phyloP scores from a whole-genome alignment of 345 rosid species.

The Pistacia integerrima region DNA sequence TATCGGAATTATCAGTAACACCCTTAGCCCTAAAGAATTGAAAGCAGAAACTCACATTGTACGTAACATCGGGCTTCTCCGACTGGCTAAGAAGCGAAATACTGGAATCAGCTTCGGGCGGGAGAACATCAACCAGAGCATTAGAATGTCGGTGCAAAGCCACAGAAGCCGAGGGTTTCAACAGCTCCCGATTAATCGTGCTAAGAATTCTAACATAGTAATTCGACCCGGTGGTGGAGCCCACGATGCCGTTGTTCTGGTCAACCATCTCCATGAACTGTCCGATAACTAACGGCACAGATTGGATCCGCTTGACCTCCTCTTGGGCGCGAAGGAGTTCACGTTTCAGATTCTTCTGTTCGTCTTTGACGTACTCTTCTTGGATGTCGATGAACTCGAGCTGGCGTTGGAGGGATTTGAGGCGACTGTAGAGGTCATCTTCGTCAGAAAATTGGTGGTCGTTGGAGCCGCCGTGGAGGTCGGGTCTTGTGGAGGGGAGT shows the following conservation, averaged over 20 bases:
- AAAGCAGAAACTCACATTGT: slow-evolving; percentile 51
- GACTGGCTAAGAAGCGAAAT: slow-evolving; percentile 95
- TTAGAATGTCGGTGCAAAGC: slow-evolving; percentile 98
- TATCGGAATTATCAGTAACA: no score
- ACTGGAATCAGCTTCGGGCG: slow-evolving; percentile 98
- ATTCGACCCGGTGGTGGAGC: slow-evolving; percentile 99
- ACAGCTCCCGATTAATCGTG: slow-evolving; percentile 84
- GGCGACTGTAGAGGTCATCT: slow-evolving; percentile 84
- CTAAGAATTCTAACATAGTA: slow-evolving; percentile 93
- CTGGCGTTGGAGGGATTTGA: slow-evolving; percentile 79
- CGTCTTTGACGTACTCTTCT: slow-evolving; percentile 96
- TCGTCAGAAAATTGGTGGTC: slow-evolving; percentile 48
- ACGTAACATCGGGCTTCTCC: slow-evolving; percentile 96
- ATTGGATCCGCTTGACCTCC: slow-evolving; percentile 96
- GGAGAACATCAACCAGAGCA: slow-evolving; percentile 94
- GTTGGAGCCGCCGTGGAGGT: slow-evolving; percentile 17
- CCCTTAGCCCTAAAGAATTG: not conserved
- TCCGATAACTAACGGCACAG: slow-evolving; percentile 93
- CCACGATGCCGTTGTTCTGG: slow-evolving; percentile 97
- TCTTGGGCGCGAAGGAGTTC: slow-evolving; percentile 94
- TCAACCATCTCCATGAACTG: slow-evolving; percentile 99
- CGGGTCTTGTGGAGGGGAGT: slow-evolving; percentile 23
- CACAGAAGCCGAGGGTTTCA: slow-evolving; percentile 98
- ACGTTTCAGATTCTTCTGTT: slow-evolving; percentile 89
- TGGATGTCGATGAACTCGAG: slow-evolving; percentile 90